Conservation (phyloP, 78 protist genomes). For the Anaeramoeba flamelloides region DNA sequence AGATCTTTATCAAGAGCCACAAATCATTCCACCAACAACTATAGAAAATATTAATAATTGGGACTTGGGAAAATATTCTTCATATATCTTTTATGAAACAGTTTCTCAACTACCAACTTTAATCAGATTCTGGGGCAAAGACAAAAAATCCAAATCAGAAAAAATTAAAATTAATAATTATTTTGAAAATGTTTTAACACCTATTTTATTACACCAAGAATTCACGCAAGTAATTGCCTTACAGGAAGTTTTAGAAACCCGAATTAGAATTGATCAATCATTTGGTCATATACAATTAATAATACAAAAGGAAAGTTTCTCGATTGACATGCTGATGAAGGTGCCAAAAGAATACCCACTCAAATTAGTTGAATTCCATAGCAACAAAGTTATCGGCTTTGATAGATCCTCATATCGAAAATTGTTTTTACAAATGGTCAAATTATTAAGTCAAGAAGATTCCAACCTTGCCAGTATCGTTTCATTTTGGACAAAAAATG, state of each 20-base stretch:
- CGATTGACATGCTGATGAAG: conserved; percentile 9
- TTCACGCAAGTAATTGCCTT: not conserved
- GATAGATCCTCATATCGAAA: not conserved
- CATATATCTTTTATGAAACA: not conserved
- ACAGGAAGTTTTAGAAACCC: not conserved
- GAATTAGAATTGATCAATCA: not conserved
- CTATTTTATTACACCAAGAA: not conserved
- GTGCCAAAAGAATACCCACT: conserved; percentile 21
- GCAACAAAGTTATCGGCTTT: conserved; percentile 8
- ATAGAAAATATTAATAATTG: too few species aligned
- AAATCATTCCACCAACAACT: too few species aligned
- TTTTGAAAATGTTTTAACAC: not conserved
- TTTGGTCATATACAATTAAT: not conserved
- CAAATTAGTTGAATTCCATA: not conserved
- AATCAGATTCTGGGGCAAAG: not conserved
- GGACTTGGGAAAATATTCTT: not conserved
- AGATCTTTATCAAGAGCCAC: too few species aligned
- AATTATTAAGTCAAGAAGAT: conserved; percentile 5
- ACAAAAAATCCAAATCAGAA: not conserved
- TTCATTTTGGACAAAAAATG: conserved; percentile 18
- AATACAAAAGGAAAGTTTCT: conserved; percentile 5
- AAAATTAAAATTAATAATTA: not conserved
- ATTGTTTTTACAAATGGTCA: conserved; percentile 17
- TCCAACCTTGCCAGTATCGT: conserved; percentile 15
- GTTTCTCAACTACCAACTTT: not conserved